These are phyloP conservation scores for Fistulifera solaris DNA, from an alignment of 108 stramenopile species.

Conservation along the genomic window DNA sequence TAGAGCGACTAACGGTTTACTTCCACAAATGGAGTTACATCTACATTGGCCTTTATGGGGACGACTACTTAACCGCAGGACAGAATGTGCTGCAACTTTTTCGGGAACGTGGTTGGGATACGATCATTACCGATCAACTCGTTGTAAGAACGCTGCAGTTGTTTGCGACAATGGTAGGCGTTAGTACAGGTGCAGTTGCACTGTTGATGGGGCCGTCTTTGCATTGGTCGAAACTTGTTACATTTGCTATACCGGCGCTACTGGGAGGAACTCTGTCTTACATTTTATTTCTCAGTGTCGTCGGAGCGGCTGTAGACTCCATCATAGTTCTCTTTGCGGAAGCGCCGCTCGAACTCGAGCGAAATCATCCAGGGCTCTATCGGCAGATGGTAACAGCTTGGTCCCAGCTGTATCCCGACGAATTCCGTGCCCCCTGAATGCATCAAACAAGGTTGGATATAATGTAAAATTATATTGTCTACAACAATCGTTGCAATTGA, in stretches of 20 bases:
- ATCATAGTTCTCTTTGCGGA: constrained; percentile 80
- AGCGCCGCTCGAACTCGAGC: constrained; percentile 31
- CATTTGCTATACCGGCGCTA: constrained; percentile 22
- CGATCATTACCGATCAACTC: constrained; percentile 54
- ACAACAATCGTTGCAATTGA: too few relatives aligned
- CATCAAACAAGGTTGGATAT: too few relatives aligned
- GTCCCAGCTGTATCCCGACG: constrained; percentile 54
- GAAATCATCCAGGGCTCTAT: constrained; percentile 40
- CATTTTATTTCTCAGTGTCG: constrained; percentile 49
- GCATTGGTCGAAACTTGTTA: not conserved
- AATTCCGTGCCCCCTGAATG: constrained; percentile 17
- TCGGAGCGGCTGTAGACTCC: constrained; percentile 65
- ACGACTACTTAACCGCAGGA: constrained; percentile 56
- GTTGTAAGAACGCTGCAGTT: not conserved
- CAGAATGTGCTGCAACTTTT: constrained; percentile 47
- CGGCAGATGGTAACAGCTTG: constrained; percentile 56
- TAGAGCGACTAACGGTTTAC: constrained; percentile 29
- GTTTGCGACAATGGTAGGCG: not conserved
- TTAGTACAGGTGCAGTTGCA: not conserved
- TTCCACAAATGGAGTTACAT: constrained; percentile 31
- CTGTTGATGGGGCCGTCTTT: too few relatives aligned
- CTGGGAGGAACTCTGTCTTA: constrained; percentile 48
- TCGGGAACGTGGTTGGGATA: constrained; percentile 47
- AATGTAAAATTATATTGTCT: too few relatives aligned
- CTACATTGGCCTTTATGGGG: constrained; percentile 70